A percentile compares a stretch with the other conserved stretches of the same genome.
These are phyloP conservation scores for Blepharisma japonicum DNA, from an alignment of 73 alveolate genomes.

Conservation along the genomic window DNA sequence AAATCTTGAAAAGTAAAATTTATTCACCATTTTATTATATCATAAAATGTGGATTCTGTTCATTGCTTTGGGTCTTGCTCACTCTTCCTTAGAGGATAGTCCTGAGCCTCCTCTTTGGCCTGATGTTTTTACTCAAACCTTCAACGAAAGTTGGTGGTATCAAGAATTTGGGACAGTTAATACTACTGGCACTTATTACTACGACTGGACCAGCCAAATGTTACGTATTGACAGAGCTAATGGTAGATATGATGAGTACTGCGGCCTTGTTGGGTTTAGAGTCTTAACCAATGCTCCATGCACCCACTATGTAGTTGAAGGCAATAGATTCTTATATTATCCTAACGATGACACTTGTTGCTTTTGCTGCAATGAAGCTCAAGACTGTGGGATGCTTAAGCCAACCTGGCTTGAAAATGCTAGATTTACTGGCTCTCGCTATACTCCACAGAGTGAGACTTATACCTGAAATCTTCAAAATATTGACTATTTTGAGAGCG, in stretches of 20 bases:
- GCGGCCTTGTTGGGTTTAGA: conserved; percentile 18
- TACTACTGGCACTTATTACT: conserved; percentile 15
- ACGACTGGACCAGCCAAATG: conserved; percentile 30
- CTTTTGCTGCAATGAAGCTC: conserved; percentile 51
- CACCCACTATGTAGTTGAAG: conserved; percentile 12
- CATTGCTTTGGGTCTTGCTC: too few species aligned
- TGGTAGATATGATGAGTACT: conserved; percentile 52
- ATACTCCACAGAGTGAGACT: too few species aligned
- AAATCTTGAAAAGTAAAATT: too few species aligned
- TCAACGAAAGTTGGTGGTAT: conserved; percentile 21
- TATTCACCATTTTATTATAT: too few species aligned
- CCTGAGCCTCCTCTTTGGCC: conserved; percentile 24
- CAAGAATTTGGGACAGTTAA: too few species aligned
- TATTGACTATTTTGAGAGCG: too few species aligned
- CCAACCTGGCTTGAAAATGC: conserved; percentile 38
- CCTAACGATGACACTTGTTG: conserved; percentile 51
- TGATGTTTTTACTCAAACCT: not conserved
- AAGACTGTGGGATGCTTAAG: conserved; percentile 60
- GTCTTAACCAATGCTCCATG: not conserved
- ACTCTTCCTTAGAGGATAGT: too few species aligned
- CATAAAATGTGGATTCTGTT: too few species aligned
- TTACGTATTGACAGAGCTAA: conserved; percentile 43
- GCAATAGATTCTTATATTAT: conserved; percentile 49
- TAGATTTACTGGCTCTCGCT: too few species aligned
- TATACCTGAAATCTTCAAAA: too few species aligned